Percentiles rank a stretch among this genome's conserved stretches.
These are phyloP conservation scores for Suillus clintonianus DNA, from an alignment of 768 basidiomycete species.

Conservation along the genomic window DNA sequence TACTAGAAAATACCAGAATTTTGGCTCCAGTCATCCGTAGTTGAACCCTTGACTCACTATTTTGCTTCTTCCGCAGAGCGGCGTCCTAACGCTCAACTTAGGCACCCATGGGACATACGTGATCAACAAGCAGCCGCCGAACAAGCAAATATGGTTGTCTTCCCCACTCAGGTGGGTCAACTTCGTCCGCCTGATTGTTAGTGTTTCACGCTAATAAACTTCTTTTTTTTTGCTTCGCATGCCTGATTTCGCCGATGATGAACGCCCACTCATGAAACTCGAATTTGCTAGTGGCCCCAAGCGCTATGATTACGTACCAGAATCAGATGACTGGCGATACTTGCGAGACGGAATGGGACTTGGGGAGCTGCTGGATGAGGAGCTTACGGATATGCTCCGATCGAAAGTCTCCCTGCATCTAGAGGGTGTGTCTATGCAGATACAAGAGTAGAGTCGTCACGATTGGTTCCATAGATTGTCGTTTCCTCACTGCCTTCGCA, in stretches of 20 bases:
- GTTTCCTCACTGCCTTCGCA: neutral
- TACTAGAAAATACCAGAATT: neutral
- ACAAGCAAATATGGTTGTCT: conserved; percentile 96
- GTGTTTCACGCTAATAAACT: conserved; percentile 6
- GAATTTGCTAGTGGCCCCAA: conserved; percentile 74
- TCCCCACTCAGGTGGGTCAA: conserved; percentile 74
- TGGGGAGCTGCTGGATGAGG: conserved; percentile 63
- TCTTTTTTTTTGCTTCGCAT: neutral
- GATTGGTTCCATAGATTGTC: neutral
- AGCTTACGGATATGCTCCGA: conserved; percentile 53
- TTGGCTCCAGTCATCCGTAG: neutral
- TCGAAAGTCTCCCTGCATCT: conserved; percentile 36
- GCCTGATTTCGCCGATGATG: neutral
- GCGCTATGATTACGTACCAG: conserved; percentile 76
- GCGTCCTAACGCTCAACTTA: conserved; percentile 83
- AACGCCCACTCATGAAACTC: conserved; percentile 4
- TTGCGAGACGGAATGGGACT: conserved; percentile 64
- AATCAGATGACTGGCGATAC: conserved; percentile 72
- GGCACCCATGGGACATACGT: conserved; percentile 86
- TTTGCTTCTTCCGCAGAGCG: conserved; percentile 53
- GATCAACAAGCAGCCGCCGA: conserved; percentile 96
- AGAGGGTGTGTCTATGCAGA: conserved; percentile 24
- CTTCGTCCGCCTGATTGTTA: neutral
- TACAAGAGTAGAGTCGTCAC: conserved; percentile 14
- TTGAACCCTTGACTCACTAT: neutral